These are phyloP conservation scores for Phytophthora capsici DNA, from an alignment of 352 stramenopile species.

Conservation along the genomic window DNA sequence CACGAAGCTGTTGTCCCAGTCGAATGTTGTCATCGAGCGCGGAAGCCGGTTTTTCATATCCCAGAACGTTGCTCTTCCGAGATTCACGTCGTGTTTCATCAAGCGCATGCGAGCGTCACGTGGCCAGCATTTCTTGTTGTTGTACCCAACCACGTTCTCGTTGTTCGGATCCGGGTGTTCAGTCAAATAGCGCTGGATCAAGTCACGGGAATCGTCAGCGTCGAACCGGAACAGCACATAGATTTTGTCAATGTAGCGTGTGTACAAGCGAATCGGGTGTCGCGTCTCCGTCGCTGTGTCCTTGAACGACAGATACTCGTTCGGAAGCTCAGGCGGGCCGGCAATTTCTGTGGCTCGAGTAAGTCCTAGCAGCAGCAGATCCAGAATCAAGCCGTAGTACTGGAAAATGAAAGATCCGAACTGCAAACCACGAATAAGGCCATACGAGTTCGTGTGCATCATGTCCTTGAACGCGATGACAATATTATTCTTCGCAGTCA, in stretches of 20 bases:
- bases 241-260: constrained; percentile 99
- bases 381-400: constrained; percentile 99
- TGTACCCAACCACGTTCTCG: constrained; percentile 99
- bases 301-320: constrained; percentile 99
- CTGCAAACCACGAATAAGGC: constrained; percentile 98
- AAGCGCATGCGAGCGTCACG: constrained; percentile 99
- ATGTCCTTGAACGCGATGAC: constrained; percentile 99
- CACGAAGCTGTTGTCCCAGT: constrained; percentile 99
- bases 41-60: constrained; percentile 99
- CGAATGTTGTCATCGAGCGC: constrained; percentile 98
- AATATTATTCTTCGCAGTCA: constrained; percentile 99
- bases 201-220: constrained; percentile 96
- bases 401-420: constrained; percentile 98
- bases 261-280: constrained; percentile 99
- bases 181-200: constrained; percentile 99
- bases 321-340: constrained; percentile 96
- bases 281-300: constrained; percentile 97
- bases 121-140: constrained; percentile 99
- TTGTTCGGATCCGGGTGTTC: constrained; percentile 99
- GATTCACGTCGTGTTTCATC: constrained; percentile 99
- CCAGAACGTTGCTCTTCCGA: constrained; percentile 99
- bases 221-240: constrained; percentile 99
- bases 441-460: constrained; percentile 99
- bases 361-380: constrained; percentile 97
- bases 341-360: constrained; percentile 98